Percentiles rank a stretch among this genome's conserved stretches.
Conservation (phyloP, 2,329 filamentous ascomycete species). For the Cladophialophora psammophila region DNA sequence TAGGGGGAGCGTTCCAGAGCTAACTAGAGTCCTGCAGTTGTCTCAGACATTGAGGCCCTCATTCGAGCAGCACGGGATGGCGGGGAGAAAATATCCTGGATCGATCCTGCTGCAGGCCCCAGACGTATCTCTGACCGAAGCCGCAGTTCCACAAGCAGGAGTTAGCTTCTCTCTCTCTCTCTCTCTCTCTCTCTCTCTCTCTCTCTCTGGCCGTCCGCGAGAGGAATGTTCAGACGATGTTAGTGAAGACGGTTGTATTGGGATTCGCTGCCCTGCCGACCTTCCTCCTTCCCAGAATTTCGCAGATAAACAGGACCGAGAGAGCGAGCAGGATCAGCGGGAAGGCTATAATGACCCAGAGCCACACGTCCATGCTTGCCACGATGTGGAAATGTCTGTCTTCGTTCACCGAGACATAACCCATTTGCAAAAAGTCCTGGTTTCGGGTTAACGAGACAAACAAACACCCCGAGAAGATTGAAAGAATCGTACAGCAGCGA, state of each 20-base stretch:
- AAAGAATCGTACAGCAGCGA: background rate
- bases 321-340: slow-evolving; percentile 5
- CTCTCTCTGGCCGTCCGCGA: background rate
- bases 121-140: slow-evolving; percentile 7
- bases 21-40: slow-evolving; percentile 1
- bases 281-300: slow-evolving; percentile 1
- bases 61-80: slow-evolving; percentile 2
- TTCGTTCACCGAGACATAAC: slow-evolving; percentile 4
- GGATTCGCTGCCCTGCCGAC: background rate
- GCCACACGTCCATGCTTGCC: slow-evolving; percentile 9
- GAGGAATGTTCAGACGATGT: background rate
- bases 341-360: slow-evolving; percentile 13
- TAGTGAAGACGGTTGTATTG: background rate
- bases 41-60: slow-evolving; percentile 5
- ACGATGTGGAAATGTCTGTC: slow-evolving; percentile 11
- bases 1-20: background rate
- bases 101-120: background rate
- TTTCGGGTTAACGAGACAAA: background rate
- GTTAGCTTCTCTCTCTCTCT: background rate
- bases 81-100: slow-evolving; percentile 11
- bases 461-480: background rate
- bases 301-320: slow-evolving; percentile 10
- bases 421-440: slow-evolving; percentile 15
- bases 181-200: background rate
- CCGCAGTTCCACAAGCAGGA: slow-evolving; percentile 8